Base-by-base conservation (phyloP, 176 grass and related monocot genomes). In the Eragrostis nindensis region DNA sequence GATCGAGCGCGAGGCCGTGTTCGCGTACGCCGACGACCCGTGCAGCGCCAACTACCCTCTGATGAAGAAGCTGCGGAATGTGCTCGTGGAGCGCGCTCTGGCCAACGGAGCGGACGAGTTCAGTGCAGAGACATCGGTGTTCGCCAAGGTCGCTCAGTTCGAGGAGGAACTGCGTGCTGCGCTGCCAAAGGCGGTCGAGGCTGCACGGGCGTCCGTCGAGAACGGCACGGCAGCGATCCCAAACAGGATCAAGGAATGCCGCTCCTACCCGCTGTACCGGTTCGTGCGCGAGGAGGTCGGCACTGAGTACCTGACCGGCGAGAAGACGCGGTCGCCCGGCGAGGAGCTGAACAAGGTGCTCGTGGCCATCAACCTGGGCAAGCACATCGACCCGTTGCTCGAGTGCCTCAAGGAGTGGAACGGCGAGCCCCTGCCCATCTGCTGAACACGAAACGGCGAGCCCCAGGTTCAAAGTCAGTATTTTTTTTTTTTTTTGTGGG, bases 11-110 rank as follows among this genome's bases (percentile, higher is more conserved):
- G 90, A 92, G 39, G 79, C 87, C 12, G 90, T 92, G 1, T 92
- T 92, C 59, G 83, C 77, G 5, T 92, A 92, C 12, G 86, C 90
- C 5, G 91, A 93, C n/a, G 91, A 93, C 84, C 87, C 91, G 0
- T 93, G 91, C 80, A 93, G 84, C 52, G 39, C 71, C 5, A 93
- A 85, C 71, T 93, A 93, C 44, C 87, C 87, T 1, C 69, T 93
- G 38, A 87, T 84, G 66, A 89, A 90, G 87, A 93, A 93, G 85
- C 81, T 93, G 15, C 82, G 91, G 38, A 78, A 84, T 19, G 88
- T 89, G 80, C 78, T 93, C 43, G 91, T 93, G 19, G 91, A 93
- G 80, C 66, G 80, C 8, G 91, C 91, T 36, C 82, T 93, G 36
- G 63, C 17, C 48, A 93, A 93, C 13, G 87, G 87, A 27, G 48